Percentiles rank a stretch among this genome's conserved stretches.
Evolutionary conservation across 106 monocot species (phyloP).

Genomic region (Apostasia shenzhenica): DNA sequence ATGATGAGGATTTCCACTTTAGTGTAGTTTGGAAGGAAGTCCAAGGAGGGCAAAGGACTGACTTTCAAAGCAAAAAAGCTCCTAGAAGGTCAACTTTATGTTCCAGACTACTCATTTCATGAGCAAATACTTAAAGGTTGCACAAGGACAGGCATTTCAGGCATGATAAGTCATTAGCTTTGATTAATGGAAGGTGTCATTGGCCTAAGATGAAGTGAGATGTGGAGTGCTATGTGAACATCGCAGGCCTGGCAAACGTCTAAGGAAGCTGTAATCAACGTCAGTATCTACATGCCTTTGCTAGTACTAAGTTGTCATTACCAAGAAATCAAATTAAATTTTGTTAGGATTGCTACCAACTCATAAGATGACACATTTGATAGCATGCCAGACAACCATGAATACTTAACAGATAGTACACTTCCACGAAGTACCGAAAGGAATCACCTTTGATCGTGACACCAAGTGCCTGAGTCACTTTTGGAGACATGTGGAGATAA

Average conservation of each 20-base stretch:
- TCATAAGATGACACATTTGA: too few relatives aligned
- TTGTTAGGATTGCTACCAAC: neutral
- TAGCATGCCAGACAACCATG: neutral
- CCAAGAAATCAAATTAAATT: neutral
- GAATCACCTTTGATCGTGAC: neutral
- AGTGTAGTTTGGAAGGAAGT: too few relatives aligned
- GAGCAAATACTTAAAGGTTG: neutral
- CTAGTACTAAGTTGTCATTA: too few relatives aligned
- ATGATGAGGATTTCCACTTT: too few relatives aligned
- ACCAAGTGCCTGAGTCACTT: neutral
- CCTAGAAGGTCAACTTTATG: neutral
- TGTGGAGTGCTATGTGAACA: neutral
- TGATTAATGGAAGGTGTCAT: neutral
- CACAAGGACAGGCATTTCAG: constrained; percentile 5
- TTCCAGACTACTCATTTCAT: neutral
- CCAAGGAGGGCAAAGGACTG: too few relatives aligned
- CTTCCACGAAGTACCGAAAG: neutral
- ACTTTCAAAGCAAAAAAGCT: constrained; percentile 2
- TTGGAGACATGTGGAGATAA: too few relatives aligned
- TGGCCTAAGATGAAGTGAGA: constrained; percentile 4
- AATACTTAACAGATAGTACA: too few relatives aligned
- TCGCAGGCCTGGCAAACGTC: neutral
- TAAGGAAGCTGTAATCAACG: neutral
- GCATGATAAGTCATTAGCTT: neutral
- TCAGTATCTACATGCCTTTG: neutral